Evolutionary conservation across 306 rosid species (phyloP).

Genomic region (Trifolium fragiferum): DNA sequence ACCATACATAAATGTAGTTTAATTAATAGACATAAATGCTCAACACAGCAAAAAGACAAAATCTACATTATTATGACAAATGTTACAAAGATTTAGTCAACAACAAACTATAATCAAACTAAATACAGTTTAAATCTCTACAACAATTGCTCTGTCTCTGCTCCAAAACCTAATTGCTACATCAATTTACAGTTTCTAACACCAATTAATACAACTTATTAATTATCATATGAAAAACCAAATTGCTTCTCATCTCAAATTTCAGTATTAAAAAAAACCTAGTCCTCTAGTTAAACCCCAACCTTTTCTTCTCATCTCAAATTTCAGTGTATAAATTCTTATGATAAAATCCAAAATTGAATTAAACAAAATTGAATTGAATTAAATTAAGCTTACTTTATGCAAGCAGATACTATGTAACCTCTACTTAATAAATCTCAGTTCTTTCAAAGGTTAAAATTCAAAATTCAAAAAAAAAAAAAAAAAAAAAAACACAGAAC

Average conservation of each 20-base stretch:
- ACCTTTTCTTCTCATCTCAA: neutral
- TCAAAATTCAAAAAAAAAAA: neutral
- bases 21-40: slow-evolving; percentile 32
- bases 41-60: slow-evolving; percentile 26
- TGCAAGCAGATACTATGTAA: slow-evolving; percentile 24
- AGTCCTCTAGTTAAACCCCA: slow-evolving; percentile 19
- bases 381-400: slow-evolving; percentile 5
- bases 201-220: no score
- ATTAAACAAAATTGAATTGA: slow-evolving; percentile 11
- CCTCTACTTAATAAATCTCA: slow-evolving; percentile 34
- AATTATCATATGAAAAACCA: no score
- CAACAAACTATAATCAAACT: slow-evolving; percentile 20
- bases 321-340: slow-evolving; percentile 10
- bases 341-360: neutral
- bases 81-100: neutral
- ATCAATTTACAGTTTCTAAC: no score
- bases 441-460: slow-evolving; percentile 15
- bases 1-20: slow-evolving; percentile 29
- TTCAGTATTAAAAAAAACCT: neutral
- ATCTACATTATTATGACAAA: slow-evolving; percentile 27
- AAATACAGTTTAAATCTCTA: slow-evolving; percentile 30
- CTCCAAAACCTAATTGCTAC: no score
- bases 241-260: no score
- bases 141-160: slow-evolving; percentile 23
- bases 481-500: neutral